Evolutionary conservation across 208 protist genomes (phyloP).

Genomic region (Strigomonas galati): DNA sequence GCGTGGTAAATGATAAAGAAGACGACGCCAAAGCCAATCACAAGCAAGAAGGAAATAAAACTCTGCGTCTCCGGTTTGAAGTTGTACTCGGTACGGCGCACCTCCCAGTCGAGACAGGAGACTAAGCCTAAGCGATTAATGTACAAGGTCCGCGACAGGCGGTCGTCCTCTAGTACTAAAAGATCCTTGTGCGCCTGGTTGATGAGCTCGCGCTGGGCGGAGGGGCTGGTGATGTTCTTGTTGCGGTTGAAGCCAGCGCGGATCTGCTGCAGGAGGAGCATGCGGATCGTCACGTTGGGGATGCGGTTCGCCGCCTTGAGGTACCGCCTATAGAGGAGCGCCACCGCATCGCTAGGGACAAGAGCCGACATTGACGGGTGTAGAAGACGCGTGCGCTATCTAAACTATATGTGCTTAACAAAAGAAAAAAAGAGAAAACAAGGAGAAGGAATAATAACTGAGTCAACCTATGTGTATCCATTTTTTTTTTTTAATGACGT

Average conservation of each 20-base stretch:
- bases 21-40: conserved; percentile 36
- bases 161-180: conserved; percentile 76
- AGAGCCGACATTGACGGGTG: conserved; percentile 58
- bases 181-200: conserved; percentile 84
- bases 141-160: conserved; percentile 82
- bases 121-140: conserved; percentile 88
- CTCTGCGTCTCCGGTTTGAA: conserved; percentile 65
- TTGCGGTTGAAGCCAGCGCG: conserved; percentile 74
- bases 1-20: conserved; percentile 42
- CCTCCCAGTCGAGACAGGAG: conserved; percentile 87
- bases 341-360: conserved; percentile 74
- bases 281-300: conserved; percentile 85
- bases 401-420: neutral
- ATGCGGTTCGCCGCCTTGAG: conserved; percentile 80
- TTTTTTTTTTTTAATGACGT: too few species aligned
- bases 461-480: too few species aligned
- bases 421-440: conserved; percentile 11
- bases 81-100: conserved; percentile 86
- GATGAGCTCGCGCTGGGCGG: conserved; percentile 79
- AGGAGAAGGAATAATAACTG: conserved; percentile 1
- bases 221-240: conserved; percentile 55
- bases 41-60: conserved; percentile 33
- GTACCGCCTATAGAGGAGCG: conserved; percentile 84
- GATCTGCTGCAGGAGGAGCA: conserved; percentile 83
- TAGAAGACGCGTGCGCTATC: neutral